A percentile compares a stretch with the other conserved stretches of the same genome.
These are phyloP conservation scores for Colletotrichum sp. DNA, from an alignment of 2,329 filamentous ascomycete species.

Conservation along the genomic window DNA sequence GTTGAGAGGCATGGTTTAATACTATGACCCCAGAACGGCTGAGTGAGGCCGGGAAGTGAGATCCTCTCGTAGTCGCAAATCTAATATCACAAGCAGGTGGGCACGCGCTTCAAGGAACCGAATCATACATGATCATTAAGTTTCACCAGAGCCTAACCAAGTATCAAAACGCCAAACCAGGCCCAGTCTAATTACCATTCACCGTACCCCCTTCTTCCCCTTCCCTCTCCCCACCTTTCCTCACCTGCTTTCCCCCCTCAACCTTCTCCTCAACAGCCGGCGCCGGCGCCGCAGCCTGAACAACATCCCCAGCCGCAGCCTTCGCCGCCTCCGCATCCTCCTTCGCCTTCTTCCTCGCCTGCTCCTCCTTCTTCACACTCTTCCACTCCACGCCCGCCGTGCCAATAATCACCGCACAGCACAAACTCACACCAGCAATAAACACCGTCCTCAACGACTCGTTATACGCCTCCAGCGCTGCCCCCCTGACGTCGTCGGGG, in stretches of 20 bases:
- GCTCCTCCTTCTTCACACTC: conserved; percentile 39
- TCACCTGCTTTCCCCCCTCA: not conserved
- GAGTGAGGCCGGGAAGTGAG: fast-evolving
- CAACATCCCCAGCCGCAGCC: not conserved
- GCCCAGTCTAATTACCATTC: not conserved
- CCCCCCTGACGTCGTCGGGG: conserved; percentile 21
- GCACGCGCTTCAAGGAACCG: not conserved
- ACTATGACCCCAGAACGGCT: not conserved
- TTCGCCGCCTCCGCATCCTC: not conserved
- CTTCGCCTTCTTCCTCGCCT: conserved; percentile 1
- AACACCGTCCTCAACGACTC: conserved; percentile 62
- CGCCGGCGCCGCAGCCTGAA: not conserved
- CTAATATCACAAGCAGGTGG: fast-evolving
- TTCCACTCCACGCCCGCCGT: conserved; percentile 65
- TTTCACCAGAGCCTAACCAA: not conserved
- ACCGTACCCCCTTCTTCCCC: not conserved
- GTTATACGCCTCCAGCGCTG: conserved; percentile 60
- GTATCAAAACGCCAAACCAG: not conserved
- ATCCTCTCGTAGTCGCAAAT: not conserved
- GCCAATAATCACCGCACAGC: conserved; percentile 58
- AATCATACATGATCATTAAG: not conserved
- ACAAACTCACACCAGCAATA: conserved; percentile 62
- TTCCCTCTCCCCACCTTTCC: not conserved
- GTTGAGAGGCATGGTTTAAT: not conserved
- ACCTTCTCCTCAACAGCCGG: not conserved